Percentiles rank a stretch among this genome's conserved stretches.
phyloP scores from a whole-genome alignment of 1,139 yeast species.

The Diutina ranongensis region DNA sequence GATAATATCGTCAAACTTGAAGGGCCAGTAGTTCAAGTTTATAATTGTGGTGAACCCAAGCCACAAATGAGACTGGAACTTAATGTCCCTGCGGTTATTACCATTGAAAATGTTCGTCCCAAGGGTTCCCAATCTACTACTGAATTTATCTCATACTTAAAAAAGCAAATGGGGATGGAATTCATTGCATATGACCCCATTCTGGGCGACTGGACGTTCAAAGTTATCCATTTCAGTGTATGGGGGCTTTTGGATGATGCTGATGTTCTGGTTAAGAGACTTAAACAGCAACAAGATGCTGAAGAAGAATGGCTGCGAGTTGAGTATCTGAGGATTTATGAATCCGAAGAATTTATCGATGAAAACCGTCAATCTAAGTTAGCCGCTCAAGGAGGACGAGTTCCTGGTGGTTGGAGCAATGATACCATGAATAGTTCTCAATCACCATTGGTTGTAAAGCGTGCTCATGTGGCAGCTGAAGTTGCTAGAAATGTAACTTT shows the following conservation, averaged over 20 bases:
- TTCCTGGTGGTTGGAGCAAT: constrained; percentile 29
- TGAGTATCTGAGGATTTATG: constrained; percentile 21
- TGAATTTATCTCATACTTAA: constrained; percentile 35
- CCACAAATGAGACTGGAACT: constrained; percentile 65
- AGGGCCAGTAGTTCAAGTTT: constrained; percentile 52
- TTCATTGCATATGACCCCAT: constrained; percentile 72
- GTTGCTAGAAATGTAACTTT: constrained; percentile 17
- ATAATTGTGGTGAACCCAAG: constrained; percentile 29
- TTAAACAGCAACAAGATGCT: constrained; percentile 14
- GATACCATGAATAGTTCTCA: constrained; percentile 10
- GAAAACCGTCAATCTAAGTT: constrained; percentile 28
- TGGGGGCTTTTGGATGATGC: constrained; percentile 80
- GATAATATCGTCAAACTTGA: constrained; percentile 40
- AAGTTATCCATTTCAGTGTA: constrained; percentile 82
- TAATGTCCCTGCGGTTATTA: constrained; percentile 76
- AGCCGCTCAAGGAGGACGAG: constrained; percentile 17
- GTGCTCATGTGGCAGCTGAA: constrained; percentile 17
- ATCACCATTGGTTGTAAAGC: constrained; percentile 9
- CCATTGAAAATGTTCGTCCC: constrained; percentile 36
- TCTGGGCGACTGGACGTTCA: constrained; percentile 69
- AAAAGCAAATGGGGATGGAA: constrained; percentile 51
- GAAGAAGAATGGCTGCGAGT: constrained; percentile 16
- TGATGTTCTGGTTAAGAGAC: not conserved
- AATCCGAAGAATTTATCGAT: constrained; percentile 17
- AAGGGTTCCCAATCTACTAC: constrained; percentile 12